Evolutionary conservation across 2,329 filamentous ascomycete genomes (phyloP), one percentile per base, ranked within the genome.

Genomic region (Laburnicola sp.): DNA sequence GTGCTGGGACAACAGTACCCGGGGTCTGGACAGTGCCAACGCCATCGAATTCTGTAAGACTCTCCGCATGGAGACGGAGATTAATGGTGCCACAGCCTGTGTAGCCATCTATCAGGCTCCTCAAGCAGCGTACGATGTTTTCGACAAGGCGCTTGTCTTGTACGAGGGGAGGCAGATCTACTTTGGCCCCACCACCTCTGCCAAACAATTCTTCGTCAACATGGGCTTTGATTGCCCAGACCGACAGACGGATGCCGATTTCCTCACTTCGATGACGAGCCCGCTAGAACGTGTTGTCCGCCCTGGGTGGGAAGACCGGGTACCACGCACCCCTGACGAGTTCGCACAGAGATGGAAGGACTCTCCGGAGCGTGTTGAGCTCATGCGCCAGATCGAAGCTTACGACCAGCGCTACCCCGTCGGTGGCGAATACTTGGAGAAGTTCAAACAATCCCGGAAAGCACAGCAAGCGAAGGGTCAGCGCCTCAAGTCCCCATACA

Each of bases 1-100:
- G 67, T 87, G 85, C 53, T 94, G 89, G 89, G 90, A 90, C 65
- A 90, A 90, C 76, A 86, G 82, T 35, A 90, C 87, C 25, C 80
- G 87, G 74, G 87, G 87, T 72, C 77, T 90, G 28, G 87, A 91
- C 73, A 86, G 82, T 28, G 87, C 86, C 72, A 90, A 89, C 70
- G 87, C 87, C 45, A 80, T 90, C 53, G 86, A 89, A 70, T 90
- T 90, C 68, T 86, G 82, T 73, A 86, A 83, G 74, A 89, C 86
- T 1, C 76, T 91, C 6, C 82, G 85, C 32, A 76, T 86, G 44
- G 81, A 86, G 66, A 84, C 85, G 1, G 85, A 89, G 63, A 79
- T 89, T 28, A 86, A 85, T 54, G 80, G 80, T 54, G 83, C 76
- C 66, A 87, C 86, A 2, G 84, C 86, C 25, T 80, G 80, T 54